Base-by-base conservation (phyloP, 1,284 basidiomycete genomes). In the Amylostereum areolatum region DNA sequence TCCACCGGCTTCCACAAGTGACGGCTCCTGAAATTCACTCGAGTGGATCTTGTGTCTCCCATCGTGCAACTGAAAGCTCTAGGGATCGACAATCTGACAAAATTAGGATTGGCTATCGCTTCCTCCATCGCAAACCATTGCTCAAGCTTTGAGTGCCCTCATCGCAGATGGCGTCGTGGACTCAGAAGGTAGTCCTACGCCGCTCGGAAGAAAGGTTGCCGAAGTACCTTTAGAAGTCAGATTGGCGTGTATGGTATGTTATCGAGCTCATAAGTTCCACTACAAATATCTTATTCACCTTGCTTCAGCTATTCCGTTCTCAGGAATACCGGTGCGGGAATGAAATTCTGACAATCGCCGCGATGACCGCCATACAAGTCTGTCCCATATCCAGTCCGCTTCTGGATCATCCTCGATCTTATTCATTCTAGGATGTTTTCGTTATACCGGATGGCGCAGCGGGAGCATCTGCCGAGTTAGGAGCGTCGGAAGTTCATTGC, bases 401-500 rank as follows among this genome's bases (percentile, higher is more conserved):
- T 18, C 41, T 27, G 9, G 6, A 39, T 42, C 25, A 4, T 36
- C 12, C n/a, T 8, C 25, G 10, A 28, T 10, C 34, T 36, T 39
- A 30, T 5, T 4, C 25, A 45, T 11, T 51, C 9, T 52, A 94
- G 87, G 92, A 96, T 62, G 83, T 87, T 3, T 97, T 97, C 65
- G 66, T 94, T 33, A 87, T 91, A 47, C 85, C 88, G 5, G 89
- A 93, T 12, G 92, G 92, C 5, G 80, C 81, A n/a, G 77, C 82
- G 11, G 90, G 87, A 5, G 89, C 91, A 0, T 64, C 93, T 47
- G 92, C 89, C 7, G 92, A 97, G 66, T 70, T 99, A 7, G 92
- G 92, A 96, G 65, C 76, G 92, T 45, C 74, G 96, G 48, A 96
- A 97, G 62, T 99, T 99, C 60, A 96, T 92, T 0, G 93, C 94